Base-by-base conservation (phyloP, 2,329 filamentous ascomycete genomes). In the Xylariaceae sp. region DNA sequence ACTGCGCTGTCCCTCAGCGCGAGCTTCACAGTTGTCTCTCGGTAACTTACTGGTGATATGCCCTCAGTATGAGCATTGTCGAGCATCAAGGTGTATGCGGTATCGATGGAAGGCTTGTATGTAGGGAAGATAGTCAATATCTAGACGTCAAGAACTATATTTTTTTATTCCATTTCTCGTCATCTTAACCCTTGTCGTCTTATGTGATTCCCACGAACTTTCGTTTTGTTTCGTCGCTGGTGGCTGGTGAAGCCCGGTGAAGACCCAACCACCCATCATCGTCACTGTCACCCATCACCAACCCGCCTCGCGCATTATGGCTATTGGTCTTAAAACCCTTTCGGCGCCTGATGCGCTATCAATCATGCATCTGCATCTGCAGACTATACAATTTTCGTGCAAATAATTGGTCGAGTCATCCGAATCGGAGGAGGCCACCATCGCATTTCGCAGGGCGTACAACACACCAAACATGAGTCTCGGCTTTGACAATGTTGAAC, bases 251-350 rank as follows among this genome's bases (percentile, higher is more conserved):
- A 31, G 19, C 14, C 26, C 48, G 14, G 28, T 37, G 19, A 39
- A 31, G 21, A 45, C 58, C 59, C 58, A 59, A 62, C 56, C 56
- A 56, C 58, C 62, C 51, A 33, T 14, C 60, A 55, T 58, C 57
- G 48, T 46, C 46, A 52, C 44, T 28, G 34, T 47, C 52, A 48
- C 53, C 34, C 44, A 51, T 24, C 45, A 53, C 43, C 47, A 51
- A 60, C 62, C 62, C 57, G 62, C 62, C 62, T 61, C 60, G 60
- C 53, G 26, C 60, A 59, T 63, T 65, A 63, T 63, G 60, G n/a
- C 58, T 40, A 56, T 51, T 56, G 45, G 60, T 34, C 49, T 63
- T 65, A 59, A 63, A 65, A 51, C 2, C 50, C 57, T 53, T 17
- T 53, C 14, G 37, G 45, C 47, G 49, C 60, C 60, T 54, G 52